Base-by-base conservation (phyloP, 371 early-diverging fungal genomes). In the Circinella minor region DNA sequence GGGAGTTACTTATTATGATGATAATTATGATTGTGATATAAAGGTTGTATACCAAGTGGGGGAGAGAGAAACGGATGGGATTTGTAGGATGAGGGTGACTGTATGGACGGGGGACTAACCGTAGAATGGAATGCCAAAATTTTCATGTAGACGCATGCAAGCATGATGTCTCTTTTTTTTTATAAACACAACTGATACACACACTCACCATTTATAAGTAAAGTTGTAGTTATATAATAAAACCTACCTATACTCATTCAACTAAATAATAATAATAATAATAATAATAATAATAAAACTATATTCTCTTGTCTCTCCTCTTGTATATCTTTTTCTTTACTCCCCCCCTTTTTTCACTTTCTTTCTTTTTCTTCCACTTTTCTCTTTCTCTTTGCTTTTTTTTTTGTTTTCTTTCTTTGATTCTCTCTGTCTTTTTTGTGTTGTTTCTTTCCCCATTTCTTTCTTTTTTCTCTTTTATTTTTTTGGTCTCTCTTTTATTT, bases 391-490 rank as follows among this genome's bases (percentile, higher is more conserved):
- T 47, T 34, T 69, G 37, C 27, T 39, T 65, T 37, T 39, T 39
- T 39, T 34, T 36, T 46, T 9, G 20, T 65, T 36, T 51, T 8
- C 8, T 36, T 37, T 34, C 15, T 36, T 17, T 17, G 62, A 48
- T 65, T 67, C 37, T 51, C 66, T 51, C 20, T 61, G 49, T 64
- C 46, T 60, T 68, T 48, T 71, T 66, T 48, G 57, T 62, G 36
- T 54, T 34, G 48, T 55, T 60, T 43, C 43, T 47, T 64, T 17
- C 54, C 15, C 51, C 51, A 13, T 51, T n/a, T 51, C 51, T 51
- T 34, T 69, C 47, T 71, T 49, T 72, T 38, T 72, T 64, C 61
- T 46, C 59, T 47, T 37, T 49, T 65, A 37, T 49, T 55, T 59
- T 61, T 57, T 60, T 38, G 37, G 36, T 48, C 61, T 14, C 63